These are phyloP conservation scores for Terana coerulea DNA, from an alignment of 768 basidiomycete species.

Conservation along the genomic window DNA sequence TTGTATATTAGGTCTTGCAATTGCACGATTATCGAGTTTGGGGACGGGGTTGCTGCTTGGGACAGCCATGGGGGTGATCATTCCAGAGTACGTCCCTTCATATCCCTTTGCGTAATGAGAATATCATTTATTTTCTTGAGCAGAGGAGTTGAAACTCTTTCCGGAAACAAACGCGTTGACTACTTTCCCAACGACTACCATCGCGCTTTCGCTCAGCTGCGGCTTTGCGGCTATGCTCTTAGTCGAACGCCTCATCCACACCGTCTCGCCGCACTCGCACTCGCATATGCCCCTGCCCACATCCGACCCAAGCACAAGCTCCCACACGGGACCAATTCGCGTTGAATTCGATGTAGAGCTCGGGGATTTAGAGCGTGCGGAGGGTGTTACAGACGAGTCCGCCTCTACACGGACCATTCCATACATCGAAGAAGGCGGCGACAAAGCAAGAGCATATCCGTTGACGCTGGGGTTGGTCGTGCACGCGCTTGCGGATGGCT, in stretches of 20 bases:
- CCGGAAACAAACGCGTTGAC: conserved; percentile 29
- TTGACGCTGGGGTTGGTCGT: conserved; percentile 83
- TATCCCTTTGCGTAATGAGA: not conserved
- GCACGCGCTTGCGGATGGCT: conserved; percentile 89
- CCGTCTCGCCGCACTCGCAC: conserved; percentile 40
- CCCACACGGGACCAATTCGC: conserved; percentile 17
- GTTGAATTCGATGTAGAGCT: conserved; percentile 63
- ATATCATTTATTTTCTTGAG: no score
- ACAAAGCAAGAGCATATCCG: conserved; percentile 50
- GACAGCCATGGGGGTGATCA: conserved; percentile 85
- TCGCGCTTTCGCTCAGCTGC: conserved; percentile 60
- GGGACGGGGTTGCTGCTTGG: conserved; percentile 87
- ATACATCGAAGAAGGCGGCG: conserved; percentile 16
- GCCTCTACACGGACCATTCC: conserved; percentile 4
- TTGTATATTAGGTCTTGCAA: conserved; percentile 32
- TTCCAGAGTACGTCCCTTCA: conserved; percentile 74
- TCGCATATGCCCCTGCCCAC: conserved; percentile 13
- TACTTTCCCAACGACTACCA: conserved; percentile 44
- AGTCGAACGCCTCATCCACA: conserved; percentile 59
- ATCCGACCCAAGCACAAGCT: not conserved
- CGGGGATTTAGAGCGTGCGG: conserved; percentile 49
- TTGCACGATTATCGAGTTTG: conserved; percentile 47
- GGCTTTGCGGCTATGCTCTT: conserved; percentile 66
- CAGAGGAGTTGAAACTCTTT: conserved; percentile 70
- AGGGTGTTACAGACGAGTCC: conserved; percentile 22